Evolutionary conservation across 345 rosid species (phyloP).

Genomic region (Eucalyptus lansdowneana): DNA sequence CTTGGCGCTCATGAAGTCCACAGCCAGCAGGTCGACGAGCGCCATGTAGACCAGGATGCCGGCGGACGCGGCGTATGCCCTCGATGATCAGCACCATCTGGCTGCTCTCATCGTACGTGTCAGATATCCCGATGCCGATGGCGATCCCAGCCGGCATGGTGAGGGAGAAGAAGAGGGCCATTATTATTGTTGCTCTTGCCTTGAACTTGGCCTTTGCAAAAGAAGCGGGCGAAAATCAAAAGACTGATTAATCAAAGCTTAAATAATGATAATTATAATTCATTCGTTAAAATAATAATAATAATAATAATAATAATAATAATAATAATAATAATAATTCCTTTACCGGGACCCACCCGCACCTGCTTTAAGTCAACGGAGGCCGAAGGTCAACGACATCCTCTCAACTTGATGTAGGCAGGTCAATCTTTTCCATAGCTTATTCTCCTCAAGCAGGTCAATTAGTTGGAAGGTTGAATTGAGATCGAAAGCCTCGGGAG

Average conservation of each 20-base stretch:
- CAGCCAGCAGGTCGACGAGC: neutral
- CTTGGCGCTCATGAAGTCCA: neutral
- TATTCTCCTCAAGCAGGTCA: neutral
- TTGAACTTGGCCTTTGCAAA: neutral
- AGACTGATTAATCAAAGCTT: neutral
- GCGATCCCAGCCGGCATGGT: slow-evolving; percentile 38
- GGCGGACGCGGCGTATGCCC: no score
- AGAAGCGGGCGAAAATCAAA: neutral
- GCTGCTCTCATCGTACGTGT: no score
- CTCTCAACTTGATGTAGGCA: neutral
- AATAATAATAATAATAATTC: neutral
- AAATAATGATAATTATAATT: neutral
- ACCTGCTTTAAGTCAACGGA: neutral
- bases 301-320: neutral
- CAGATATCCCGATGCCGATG: no score
- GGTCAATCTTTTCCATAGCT: neutral
- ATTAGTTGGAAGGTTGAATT: neutral
- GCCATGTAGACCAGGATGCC: neutral
- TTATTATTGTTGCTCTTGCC: neutral
- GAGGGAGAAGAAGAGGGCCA: slow-evolving; percentile 48
- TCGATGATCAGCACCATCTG: no score
- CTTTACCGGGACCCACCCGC: neutral
- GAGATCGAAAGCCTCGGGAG: neutral
- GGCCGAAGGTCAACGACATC: neutral
- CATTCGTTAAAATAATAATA: neutral